Evolutionary conservation across 2,329 filamentous ascomycete genomes (phyloP), one percentile per base, ranked within the genome.

Genomic region (Coniochaeta prunicola): DNA sequence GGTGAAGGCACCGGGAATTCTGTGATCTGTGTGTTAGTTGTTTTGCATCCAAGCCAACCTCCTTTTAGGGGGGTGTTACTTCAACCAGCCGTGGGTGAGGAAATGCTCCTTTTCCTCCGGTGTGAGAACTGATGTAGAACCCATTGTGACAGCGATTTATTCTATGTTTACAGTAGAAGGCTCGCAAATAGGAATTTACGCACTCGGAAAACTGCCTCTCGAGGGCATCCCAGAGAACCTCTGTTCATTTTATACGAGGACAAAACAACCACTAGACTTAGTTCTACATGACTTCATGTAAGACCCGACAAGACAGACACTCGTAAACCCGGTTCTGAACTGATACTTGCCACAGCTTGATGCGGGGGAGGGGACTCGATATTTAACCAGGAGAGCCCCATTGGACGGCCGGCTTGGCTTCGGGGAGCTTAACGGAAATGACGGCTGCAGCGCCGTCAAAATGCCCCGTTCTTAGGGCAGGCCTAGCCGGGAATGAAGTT

Each of bases 91-190:
- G 58, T 74, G 70, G 33, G 66, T 58, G 9, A 74, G 64, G 60
- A 76, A 77, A 61, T 76, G 73, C 40, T 74, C 73, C 64, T 73
- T 76, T 56, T 77, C 69, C 33, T 70, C 72, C 1, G 71, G 68
- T 0, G 70, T 74, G 19, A 77, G 70, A 9, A 68, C 67, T 28
- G 65, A 64, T 1, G 58, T 50, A 21, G 61, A 34, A 8, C 64
- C 58, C 65, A 67, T 67, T 42, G 21, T 56, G 6, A 10, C n/a
- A 28, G 9, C 21, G 28, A 8, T 42, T 40, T 6, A n/a, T 2
- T 17, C 19, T 13, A n/a, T 4, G 7, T 3, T n/a, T 31, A 4
- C 31, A 45, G 19, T 45, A 31, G 17, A 53, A 28, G 48, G 6
- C n/a, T n/a, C n/a, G n/a, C n/a, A n/a, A n/a, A n/a, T n/a, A n/a